Percentiles rank a stretch among this genome's conserved stretches.
These are phyloP conservation scores for Mucor sp. DNA, from an alignment of 371 early-diverging fungal genomes.

Conservation along the genomic window DNA sequence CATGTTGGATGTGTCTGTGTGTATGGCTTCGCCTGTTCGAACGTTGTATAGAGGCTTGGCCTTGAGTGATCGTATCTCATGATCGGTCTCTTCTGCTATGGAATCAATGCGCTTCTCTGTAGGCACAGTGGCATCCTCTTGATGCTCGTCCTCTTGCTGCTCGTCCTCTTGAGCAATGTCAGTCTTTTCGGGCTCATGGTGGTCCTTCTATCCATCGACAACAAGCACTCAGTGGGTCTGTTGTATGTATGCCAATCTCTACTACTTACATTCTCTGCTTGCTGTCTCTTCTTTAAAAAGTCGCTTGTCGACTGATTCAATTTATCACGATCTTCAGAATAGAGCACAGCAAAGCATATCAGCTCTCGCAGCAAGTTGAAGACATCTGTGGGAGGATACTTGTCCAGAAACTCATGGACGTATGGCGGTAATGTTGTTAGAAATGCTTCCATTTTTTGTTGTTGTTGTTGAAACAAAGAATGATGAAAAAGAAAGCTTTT, in stretches of 20 bases:
- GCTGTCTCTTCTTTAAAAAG: conserved; percentile 22
- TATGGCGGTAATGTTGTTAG: conserved; percentile 52
- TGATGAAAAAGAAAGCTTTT: background rate
- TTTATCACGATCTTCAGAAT: conserved; percentile 47
- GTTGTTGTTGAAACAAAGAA: background rate
- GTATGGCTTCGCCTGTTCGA: conserved; percentile 4
- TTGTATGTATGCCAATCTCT: background rate
- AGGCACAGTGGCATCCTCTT: conserved; percentile 9
- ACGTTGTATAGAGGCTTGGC: conserved; percentile 7
- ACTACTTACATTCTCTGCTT: background rate
- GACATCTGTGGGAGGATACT: conserved; percentile 45
- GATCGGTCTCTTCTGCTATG: conserved; percentile 10
- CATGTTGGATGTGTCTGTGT: conserved; percentile 17
- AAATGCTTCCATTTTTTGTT: conserved; percentile 47
- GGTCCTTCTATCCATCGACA: background rate
- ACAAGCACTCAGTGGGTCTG: no score
- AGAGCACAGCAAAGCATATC: conserved; percentile 52
- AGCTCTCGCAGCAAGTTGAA: conserved; percentile 48
- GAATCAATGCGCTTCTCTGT: background rate
- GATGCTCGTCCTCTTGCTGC: background rate
- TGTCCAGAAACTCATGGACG: conserved; percentile 44
- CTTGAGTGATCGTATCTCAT: background rate
- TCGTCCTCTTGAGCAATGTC: background rate
- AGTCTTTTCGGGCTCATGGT: background rate
- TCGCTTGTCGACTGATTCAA: conserved; percentile 26